A percentile compares a stretch with the other conserved stretches of the same genome.
Evolutionary conservation across 495 filamentous ascomycete genomes (phyloP).

Genomic region (Penicillium canescens): DNA sequence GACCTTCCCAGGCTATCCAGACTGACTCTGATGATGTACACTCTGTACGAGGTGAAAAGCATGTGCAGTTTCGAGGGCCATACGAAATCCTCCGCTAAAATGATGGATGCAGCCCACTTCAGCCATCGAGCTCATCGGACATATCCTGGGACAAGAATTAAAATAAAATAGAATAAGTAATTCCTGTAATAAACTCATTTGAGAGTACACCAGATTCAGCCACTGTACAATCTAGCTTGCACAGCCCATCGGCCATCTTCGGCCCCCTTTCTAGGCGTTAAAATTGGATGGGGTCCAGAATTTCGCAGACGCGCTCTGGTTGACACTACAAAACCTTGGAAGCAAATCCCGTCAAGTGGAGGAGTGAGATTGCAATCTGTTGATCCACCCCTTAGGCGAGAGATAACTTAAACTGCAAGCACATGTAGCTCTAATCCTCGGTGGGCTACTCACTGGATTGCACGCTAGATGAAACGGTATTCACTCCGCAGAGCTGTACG

Average conservation of each 20-base stretch:
- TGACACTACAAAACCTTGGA: not conserved
- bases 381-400: not conserved
- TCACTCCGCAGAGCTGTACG: not conserved
- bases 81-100: not conserved
- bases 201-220: not conserved
- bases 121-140: conserved; percentile 7
- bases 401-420: not conserved
- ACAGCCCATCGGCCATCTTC: not conserved
- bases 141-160: not conserved
- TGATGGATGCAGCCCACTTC: not conserved
- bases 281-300: not conserved
- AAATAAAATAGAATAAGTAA: not conserved
- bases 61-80: not conserved
- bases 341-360: not conserved
- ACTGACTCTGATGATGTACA: not conserved
- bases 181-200: too few species aligned
- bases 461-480: conserved; percentile 3
- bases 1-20: not conserved
- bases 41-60: conserved; percentile 2
- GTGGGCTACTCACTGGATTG: not conserved
- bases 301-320: not conserved
- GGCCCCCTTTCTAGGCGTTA: too few species aligned
- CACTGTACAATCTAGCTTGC: not conserved
- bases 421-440: not conserved
- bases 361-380: not conserved